Conservation (phyloP, 495 filamentous ascomycete genomes). For the Bacidia rubella region DNA sequence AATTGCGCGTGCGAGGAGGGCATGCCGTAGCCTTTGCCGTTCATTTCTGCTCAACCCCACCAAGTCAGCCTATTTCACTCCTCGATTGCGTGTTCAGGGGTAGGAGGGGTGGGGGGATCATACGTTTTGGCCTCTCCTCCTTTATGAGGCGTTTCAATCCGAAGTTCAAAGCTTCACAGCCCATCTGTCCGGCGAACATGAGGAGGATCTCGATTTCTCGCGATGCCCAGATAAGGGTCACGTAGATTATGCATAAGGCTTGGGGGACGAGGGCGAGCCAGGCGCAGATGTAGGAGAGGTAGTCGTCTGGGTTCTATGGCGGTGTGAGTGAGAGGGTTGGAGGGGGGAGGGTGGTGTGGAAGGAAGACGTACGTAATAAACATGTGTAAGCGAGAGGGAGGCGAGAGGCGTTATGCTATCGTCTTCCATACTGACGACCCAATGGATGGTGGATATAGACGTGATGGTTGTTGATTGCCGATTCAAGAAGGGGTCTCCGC, state of each 20-base stretch:
- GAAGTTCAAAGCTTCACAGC: constrained; percentile 90
- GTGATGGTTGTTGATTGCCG: too few species aligned
- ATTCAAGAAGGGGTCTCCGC: too few species aligned
- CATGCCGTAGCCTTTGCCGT: constrained; percentile 95
- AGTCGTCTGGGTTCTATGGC: constrained; percentile 69
- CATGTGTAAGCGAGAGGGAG: constrained; percentile 85
- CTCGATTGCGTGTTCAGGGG: neutral
- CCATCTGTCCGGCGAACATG: constrained; percentile 86
- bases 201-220: constrained; percentile 81
- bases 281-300: constrained; percentile 71
- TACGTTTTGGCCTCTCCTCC: constrained; percentile 72
- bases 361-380: constrained; percentile 67
- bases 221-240: constrained; percentile 74
- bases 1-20: constrained; percentile 97
- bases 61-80: neutral
- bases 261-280: constrained; percentile 91
- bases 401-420: constrained; percentile 49
- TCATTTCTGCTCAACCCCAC: constrained; percentile 44
- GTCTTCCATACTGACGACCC: too few species aligned
- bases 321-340: constrained; percentile 1
- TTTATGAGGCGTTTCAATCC: constrained; percentile 78
- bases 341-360: neutral
- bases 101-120: constrained; percentile 10
- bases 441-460: too few species aligned
- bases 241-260: constrained; percentile 77